Evolutionary conservation across 805 yeast genomes (phyloP).

Genomic region (Hanseniaspora lachancei): DNA sequence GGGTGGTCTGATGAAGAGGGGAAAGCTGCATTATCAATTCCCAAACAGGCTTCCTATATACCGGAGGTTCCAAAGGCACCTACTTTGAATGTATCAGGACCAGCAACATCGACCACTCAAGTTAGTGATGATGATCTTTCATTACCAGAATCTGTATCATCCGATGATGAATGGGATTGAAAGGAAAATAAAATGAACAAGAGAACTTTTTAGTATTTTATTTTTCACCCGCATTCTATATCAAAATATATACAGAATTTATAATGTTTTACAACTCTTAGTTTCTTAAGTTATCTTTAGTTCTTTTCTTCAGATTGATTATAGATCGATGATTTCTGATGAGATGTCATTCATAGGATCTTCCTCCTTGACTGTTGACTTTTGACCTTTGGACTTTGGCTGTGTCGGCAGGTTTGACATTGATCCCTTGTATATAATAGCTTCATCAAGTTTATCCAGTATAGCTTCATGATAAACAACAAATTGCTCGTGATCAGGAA

Average conservation of each 20-base stretch:
- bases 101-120: conserved; percentile 7
- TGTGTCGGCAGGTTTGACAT: not conserved
- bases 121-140: conserved; percentile 24
- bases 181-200: not conserved
- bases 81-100: not conserved
- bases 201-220: no score
- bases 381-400: not conserved
- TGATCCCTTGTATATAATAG: conserved; percentile 14
- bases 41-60: conserved; percentile 15
- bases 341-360: not conserved
- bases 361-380: conserved; percentile 3
- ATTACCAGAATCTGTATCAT: conserved; percentile 27
- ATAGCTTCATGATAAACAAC: conserved; percentile 33
- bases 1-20: conserved; percentile 13
- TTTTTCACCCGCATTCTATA: no score
- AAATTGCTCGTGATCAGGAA: conserved; percentile 35
- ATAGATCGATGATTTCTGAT: not conserved
- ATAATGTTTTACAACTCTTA: not conserved
- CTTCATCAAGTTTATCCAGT: conserved; percentile 25
- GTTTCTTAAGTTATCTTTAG: not conserved
- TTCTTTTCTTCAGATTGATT: no score
- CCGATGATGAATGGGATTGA: conserved; percentile 17
- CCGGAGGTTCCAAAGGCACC: conserved; percentile 8
- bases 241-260: not conserved
- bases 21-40: not conserved